phyloP scores from a whole-genome alignment of 208 protist genomes.

The Lotmaria passim region DNA sequence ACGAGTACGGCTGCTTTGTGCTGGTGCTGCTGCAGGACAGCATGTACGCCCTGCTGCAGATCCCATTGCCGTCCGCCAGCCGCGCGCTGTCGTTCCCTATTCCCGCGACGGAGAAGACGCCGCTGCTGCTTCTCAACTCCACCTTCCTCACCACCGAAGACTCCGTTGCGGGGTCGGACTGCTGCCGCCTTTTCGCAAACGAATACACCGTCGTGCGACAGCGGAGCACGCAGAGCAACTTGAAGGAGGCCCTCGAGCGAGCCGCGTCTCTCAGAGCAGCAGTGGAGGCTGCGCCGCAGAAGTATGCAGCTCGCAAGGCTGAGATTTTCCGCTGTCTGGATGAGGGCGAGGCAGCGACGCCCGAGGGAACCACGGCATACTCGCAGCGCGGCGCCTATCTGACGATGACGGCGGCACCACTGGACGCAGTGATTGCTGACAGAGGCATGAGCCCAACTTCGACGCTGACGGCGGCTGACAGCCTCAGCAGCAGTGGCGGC shows the following conservation, averaged over 20 bases:
- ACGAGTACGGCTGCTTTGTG: conserved; percentile 39
- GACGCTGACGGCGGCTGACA: not conserved
- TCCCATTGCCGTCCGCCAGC: conserved; percentile 44
- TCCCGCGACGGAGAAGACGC: conserved; percentile 33
- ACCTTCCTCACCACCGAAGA: conserved; percentile 65
- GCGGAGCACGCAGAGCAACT: conserved; percentile 18
- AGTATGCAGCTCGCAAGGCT: conserved; percentile 26
- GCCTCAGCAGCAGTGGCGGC: not conserved
- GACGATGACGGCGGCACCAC: not conserved
- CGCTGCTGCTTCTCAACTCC: conserved; percentile 57
- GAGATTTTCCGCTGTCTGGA: conserved; percentile 39
- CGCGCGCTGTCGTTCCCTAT: conserved; percentile 45
- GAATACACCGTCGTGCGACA: conserved; percentile 61
- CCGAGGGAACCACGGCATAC: not conserved
- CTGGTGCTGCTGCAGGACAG: conserved; percentile 47
- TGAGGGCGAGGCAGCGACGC: conserved; percentile 1
- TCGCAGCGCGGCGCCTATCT: not conserved
- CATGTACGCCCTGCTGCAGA: conserved; percentile 64
- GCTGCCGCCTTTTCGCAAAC: conserved; percentile 65
- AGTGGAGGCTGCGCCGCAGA: conserved; percentile 25
- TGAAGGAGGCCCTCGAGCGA: conserved; percentile 18
- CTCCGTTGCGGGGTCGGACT: conserved; percentile 65
- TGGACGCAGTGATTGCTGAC: not conserved
- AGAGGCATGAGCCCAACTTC: not conserved
- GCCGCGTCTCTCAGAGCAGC: not conserved